Base-by-base conservation (phyloP, 345 rosid species). In the Populus ilicifolia region DNA sequence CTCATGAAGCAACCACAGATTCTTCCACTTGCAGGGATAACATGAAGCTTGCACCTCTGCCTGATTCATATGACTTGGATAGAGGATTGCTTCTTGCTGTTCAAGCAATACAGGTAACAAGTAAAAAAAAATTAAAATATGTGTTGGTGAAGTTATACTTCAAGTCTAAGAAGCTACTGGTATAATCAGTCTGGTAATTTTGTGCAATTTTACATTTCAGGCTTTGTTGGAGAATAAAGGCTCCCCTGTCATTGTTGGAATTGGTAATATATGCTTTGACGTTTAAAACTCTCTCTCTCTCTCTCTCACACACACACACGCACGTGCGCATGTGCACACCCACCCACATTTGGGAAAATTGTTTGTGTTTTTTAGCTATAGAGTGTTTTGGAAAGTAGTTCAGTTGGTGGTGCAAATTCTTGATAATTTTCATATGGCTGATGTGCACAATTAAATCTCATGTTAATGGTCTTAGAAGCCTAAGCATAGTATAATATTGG, bases 71-170 rank as follows among this genome's bases (percentile, higher is more conserved):
- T 84, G 98, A 96, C 82, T 80, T 96, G 79, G 99, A 96, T 76
- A 87, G 99, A 83, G 99, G 99, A 74, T 85, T 94, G 84, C 98
- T 96, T 81, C 98, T 96, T 83, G 92, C 99, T 77, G 97, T 96
- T 85, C 99, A 96, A 83, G 99, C 94, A 76, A 94, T 96, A 84
- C 99, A 96, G 94, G 99, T 96, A 79, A 82, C 74, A 56, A 78
- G 62, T 71, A 36, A 61, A 41, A 80, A 25, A 72, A 77, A 25
- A n/a, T 62, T 25, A 5, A 13, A 21, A 20, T 18, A 5, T 9
- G 36, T 20, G 11, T 38, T 25, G 39, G 44, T 6, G 16, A 54
- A 78, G 12, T 39, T 69, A 27, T 69, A 41, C 25, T 20, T 18
- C 23, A 18, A 30, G 61, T 39, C 17, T 44, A 14, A 72, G 70